Evolutionary conservation across 73 alveolate species (phyloP), one percentile per base, ranked within the genome.

Genomic region (Effrenium voratum): DNA sequence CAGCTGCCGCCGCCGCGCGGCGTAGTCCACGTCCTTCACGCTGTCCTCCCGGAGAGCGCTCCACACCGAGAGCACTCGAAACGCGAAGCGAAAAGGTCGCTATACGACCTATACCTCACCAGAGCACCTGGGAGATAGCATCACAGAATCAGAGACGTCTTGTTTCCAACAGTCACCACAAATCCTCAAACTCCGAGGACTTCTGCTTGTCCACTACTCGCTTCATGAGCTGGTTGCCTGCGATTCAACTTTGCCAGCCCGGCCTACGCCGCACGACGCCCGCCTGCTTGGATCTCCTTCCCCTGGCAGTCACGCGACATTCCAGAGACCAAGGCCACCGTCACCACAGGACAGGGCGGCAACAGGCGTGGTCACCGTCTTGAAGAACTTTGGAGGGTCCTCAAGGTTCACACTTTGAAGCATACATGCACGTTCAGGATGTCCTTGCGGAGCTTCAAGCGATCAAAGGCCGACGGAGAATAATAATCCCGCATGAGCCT

Each of bases 1-100:
- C 34, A 86, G 80, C 81, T 86, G 94, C 24, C 94, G 81, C 45
- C 94, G 81, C 82, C 94, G 94, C 8, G 82, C 59, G 50, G 94
- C 82, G 34, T 86, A 86, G 82, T 86, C 94, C 82, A 86, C 82
- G 22, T 10, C 10, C 57, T 86, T 45, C 13, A 70, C 68, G 47
- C 80, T 12, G 63, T 86, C 94, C 41, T 86, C 93, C 93, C 52
- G 38, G 46, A 13, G 0, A 26, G 15, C 41, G 1, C 41, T 66
- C 26, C 63, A 8, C 8, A 12, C 63, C 19, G 26, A 52, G 19
- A 52, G 8, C 63, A 52, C 63, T 19, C 63, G 8, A 8, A 52
- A 8, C 63, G 63, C 63, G 19, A 52, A 19, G 19, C n/a, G n/a
- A n/a, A n/a, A n/a, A n/a, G n/a, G n/a, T n/a, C n/a, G n/a, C n/a